Base-by-base conservation (phyloP, 441 rosid species). In the Erodium moschatum region DNA sequence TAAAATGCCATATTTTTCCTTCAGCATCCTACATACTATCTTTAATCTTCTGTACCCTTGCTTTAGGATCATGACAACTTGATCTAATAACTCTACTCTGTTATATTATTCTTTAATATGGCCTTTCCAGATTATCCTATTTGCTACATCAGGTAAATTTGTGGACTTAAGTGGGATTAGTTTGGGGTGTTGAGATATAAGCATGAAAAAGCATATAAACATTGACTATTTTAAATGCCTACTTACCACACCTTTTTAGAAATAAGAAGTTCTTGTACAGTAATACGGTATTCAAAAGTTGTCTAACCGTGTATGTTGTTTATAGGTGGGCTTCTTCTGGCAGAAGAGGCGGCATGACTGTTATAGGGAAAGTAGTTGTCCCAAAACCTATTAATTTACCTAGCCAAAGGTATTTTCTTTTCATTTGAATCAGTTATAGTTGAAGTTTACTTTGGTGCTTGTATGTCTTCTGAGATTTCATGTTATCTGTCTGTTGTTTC, bases 321-420 rank as follows among this genome's bases (percentile, higher is more conserved):
- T 58, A 21, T 58, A 92, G 98, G 85, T 86, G 94, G 97, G 83
- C 87, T 76, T 71, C 97, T 80, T 73, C 85, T 78, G 64, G 64
- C 27, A 85, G 95, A 84, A 86, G 96, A 85, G 82, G 93, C 70
- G 89, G 92, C 71, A 89, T 92, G 99, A 89, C 90, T 68, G 85
- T 86, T 61, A 73, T 95, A 80, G 99, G 99, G 70, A 95, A 95
- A 79, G 92, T 95, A 68, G 84, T 89, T 70, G 98, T 92, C 79
- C 99, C 99, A 4, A 96, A 90, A 80, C 99, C 99, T 27, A 90
- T 96, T 70, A 96, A 96, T 77, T 80, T 96, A 75, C 99, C 99
- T 20, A 96, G 99, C 80, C 99, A 92, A 79, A 89, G 92, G 99
- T 92, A 86, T 72, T 65, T 70, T 62, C 66, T 72, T 78, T 62